Evolutionary conservation across 768 basidiomycete species (phyloP).

Genomic region (Chlorophyllum brunneum): DNA sequence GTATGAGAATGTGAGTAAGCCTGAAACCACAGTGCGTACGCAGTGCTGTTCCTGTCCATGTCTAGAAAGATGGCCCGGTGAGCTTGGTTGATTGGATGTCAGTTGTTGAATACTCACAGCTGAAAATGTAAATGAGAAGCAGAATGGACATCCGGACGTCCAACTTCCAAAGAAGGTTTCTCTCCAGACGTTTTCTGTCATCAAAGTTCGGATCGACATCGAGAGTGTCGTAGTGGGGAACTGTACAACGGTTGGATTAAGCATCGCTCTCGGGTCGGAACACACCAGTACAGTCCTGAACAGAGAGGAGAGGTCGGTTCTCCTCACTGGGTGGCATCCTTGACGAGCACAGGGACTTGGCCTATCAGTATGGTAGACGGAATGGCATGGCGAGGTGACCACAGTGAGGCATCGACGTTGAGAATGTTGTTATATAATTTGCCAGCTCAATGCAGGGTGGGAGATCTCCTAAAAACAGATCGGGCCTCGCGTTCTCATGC

Average conservation of each 20-base stretch:
- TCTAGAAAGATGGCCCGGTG: slow-evolving; percentile 24
- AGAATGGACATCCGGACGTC: slow-evolving; percentile 48
- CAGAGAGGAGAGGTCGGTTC: slow-evolving; percentile 8
- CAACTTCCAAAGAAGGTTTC: slow-evolving; percentile 40
- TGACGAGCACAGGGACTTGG: too few relatives aligned
- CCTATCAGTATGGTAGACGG: too few relatives aligned
- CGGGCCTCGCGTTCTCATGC: too few relatives aligned
- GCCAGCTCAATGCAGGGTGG: too few relatives aligned
- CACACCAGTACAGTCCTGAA: slow-evolving; percentile 1
- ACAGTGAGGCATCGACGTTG: too few relatives aligned
- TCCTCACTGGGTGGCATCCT: slow-evolving; percentile 3
- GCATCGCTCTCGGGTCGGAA: neutral
- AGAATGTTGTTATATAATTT: too few relatives aligned
- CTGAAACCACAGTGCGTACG: slow-evolving; percentile 29
- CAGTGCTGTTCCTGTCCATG: slow-evolving; percentile 70
- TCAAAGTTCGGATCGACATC: slow-evolving; percentile 23
- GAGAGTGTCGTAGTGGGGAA: slow-evolving; percentile 15
- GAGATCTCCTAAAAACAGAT: too few relatives aligned
- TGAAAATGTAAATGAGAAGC: slow-evolving; percentile 43
- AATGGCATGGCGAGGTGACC: too few relatives aligned
- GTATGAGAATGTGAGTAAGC: neutral
- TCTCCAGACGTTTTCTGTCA: slow-evolving; percentile 26
- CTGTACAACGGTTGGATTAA: neutral
- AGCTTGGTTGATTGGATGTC: neutral
- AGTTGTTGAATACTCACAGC: slow-evolving; percentile 33